Evolutionary conservation across 1,284 basidiomycete genomes (phyloP), one percentile per base, ranked within the genome.

Genomic region (Cutaneotrichosporon arboriforme): DNA sequence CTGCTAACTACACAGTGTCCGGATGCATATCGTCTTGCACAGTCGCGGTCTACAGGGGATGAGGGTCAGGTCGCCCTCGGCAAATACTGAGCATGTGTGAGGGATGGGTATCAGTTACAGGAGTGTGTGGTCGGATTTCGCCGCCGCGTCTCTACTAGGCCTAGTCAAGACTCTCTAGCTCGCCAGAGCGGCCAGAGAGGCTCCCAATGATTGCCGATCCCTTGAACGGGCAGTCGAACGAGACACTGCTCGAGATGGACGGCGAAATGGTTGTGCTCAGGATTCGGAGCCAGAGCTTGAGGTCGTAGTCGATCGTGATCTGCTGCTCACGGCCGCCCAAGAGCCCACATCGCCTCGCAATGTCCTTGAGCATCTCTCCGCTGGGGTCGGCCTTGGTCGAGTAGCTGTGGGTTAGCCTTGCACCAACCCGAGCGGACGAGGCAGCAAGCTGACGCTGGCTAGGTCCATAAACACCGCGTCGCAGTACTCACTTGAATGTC

Each of bases 201-300:
- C 26, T 10, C 7, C 26, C 10, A 31, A 31, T 31, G 26, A 31
- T 31, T 7, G 26, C 5, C 10, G 26, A 31, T 31, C 18, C 31
- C 4, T 58, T 63, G 54, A 76, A 67, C 2, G 89, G 88, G 66
- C 89, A 92, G 20, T 74, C 65, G 64, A 92, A 87, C 41, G 73
- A 82, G 48, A 86, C 80, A 7, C 77, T 76, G 61, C 84, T 85
- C 51, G 79, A 82, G 64, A 91, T 79, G 0, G 81, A 80, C 2
- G 87, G 88, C 13, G 81, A 81, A 48, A 91, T 78, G 0, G 83
- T 83, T 37, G 88, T 76, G 54, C 84, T 77, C 14, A 88, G 66
- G 22, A 90, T 80, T 55, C 79, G 38, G 14, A 64, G 56, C 47
- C 66, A 57, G 12, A 69, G 50, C 20, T 63, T 67, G 33, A 77